Percentiles rank a stretch among this genome's conserved stretches.
Conservation (phyloP, 129 eudicot species). For the Arctium minus region DNA sequence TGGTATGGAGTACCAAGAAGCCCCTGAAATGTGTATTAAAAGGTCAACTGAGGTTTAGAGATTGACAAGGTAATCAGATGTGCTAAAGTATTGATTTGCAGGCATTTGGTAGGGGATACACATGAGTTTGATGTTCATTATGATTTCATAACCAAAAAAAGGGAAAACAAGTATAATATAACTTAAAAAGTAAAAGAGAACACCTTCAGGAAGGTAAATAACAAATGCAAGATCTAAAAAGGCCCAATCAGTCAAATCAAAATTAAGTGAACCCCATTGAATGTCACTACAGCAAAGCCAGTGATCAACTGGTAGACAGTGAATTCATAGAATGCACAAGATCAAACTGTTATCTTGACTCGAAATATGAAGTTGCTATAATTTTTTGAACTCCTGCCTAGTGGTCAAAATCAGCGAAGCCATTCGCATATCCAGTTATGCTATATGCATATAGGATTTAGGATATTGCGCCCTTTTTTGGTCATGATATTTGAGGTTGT, state of each 20-base stretch:
- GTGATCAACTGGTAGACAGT: too few species aligned
- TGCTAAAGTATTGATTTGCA: not conserved
- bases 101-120: not conserved
- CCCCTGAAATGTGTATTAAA: constrained; percentile 18
- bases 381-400: not conserved
- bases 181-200: not conserved
- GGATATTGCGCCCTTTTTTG: not conserved
- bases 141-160: constrained; percentile 1
- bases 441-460: not conserved
- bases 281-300: too few species aligned
- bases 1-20: constrained; percentile 14
- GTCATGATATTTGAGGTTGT: constrained; percentile 4
- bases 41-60: constrained; percentile 3
- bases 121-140: constrained; percentile 2
- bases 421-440: not conserved
- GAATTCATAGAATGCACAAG: too few species aligned
- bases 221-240: not conserved
- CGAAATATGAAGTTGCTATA: not conserved
- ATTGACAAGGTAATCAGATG: constrained; percentile 4
- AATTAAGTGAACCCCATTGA: not conserved
- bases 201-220: not conserved
- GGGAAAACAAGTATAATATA: not conserved
- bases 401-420: not conserved
- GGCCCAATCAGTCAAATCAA: not conserved
- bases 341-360: too few species aligned